These are phyloP conservation scores for Fusarium illudens DNA, from an alignment of 2,329 filamentous ascomycete genomes.

Conservation along the genomic window DNA sequence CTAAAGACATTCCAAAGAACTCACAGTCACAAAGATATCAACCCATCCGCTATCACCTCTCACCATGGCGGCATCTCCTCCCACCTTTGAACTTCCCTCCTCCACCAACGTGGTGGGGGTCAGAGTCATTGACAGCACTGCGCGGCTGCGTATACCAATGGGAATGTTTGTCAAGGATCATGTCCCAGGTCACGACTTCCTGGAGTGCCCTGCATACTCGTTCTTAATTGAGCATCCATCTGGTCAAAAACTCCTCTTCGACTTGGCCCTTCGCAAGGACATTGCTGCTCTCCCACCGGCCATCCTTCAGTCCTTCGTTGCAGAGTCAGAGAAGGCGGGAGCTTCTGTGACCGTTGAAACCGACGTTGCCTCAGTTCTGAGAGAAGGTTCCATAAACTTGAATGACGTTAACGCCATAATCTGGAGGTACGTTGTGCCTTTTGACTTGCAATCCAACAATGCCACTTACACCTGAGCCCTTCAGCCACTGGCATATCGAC, in stretches of 20 bases:
- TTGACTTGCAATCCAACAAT: neutral
- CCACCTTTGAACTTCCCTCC: neutral
- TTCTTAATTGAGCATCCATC: slow-evolving; percentile 19
- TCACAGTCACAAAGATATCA: neutral
- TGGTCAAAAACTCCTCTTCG: slow-evolving; percentile 14
- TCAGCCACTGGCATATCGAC: slow-evolving; percentile 25
- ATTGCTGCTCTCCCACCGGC: slow-evolving; percentile 9
- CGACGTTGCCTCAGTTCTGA: slow-evolving; percentile 21
- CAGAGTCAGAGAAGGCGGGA: neutral
- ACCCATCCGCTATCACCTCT: neutral
- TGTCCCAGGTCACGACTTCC: neutral
- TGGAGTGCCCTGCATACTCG: neutral
- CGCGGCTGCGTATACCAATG: neutral
- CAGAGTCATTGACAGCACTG: neutral
- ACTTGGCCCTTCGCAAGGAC: slow-evolving; percentile 16
- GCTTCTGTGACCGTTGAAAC: neutral
- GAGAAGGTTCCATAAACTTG: neutral
- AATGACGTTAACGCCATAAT: slow-evolving; percentile 16
- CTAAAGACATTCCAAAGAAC: neutral
- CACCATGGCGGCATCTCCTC: neutral
- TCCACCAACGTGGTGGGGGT: neutral
- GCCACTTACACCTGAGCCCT: neutral
- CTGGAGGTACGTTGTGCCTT: slow-evolving; percentile 16
- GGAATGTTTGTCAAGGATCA: neutral
- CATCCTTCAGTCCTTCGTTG: neutral